phyloP scores from a whole-genome alignment of 805 yeast species.

The Metschnikowia henanensis region DNA sequence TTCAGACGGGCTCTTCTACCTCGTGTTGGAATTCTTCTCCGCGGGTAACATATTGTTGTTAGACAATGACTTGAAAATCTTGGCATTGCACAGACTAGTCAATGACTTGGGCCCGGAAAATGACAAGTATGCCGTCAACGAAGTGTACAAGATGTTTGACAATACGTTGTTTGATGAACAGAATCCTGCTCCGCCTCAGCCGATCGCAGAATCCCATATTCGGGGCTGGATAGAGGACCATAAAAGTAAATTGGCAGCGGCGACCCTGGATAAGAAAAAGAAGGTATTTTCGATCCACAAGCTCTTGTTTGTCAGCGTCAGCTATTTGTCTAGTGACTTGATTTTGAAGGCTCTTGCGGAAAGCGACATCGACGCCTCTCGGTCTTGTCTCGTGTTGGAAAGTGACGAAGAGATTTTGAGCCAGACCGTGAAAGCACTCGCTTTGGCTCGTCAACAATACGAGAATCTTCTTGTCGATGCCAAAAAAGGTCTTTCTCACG shows the following conservation, averaged over 20 bases:
- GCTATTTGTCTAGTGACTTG: slow-evolving; percentile 78
- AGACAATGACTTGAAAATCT: slow-evolving; percentile 64
- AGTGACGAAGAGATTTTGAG: slow-evolving; percentile 28
- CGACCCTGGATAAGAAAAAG: slow-evolving; percentile 26
- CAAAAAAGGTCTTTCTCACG: slow-evolving; percentile 40
- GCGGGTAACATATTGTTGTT: slow-evolving; percentile 88
- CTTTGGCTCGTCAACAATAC: slow-evolving; percentile 47
- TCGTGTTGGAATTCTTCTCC: slow-evolving; percentile 90
- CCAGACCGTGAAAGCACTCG: slow-evolving; percentile 41
- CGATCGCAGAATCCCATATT: slow-evolving; percentile 25
- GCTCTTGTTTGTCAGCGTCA: slow-evolving; percentile 61
- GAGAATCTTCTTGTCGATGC: slow-evolving; percentile 31
- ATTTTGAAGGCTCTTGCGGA: slow-evolving; percentile 56
- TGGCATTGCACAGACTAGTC: slow-evolving; percentile 77
- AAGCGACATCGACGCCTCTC: slow-evolving; percentile 48
- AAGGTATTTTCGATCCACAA: slow-evolving; percentile 67
- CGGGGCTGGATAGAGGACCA: slow-evolving; percentile 42
- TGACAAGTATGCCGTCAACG: slow-evolving; percentile 72
- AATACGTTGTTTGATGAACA: slow-evolving; percentile 40
- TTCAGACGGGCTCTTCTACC: slow-evolving; percentile 73
- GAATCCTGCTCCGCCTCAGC: slow-evolving; percentile 8
- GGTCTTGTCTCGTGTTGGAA: slow-evolving; percentile 31
- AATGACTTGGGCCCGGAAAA: slow-evolving; percentile 62
- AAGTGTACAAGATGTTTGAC: slow-evolving; percentile 63
- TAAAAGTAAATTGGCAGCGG: slow-evolving; percentile 24